phyloP scores from a whole-genome alignment of 345 rosid species.

The Isatis tinctoria region DNA sequence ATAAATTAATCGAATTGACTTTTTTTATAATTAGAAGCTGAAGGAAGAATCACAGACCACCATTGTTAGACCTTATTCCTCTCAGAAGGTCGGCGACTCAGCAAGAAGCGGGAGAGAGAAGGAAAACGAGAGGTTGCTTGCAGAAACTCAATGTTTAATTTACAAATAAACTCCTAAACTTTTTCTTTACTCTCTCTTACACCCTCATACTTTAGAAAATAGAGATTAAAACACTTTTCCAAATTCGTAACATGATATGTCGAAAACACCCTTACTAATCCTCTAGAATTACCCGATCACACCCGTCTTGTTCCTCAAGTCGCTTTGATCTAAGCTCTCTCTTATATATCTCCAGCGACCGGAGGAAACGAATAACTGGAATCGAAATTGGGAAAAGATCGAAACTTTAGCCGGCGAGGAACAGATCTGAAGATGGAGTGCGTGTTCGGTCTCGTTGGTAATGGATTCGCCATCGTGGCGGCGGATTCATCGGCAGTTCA shows the following conservation, averaged over 20 bases:
- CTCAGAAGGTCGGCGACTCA: constrained; percentile 31
- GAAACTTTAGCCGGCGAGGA: background rate
- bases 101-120: constrained; percentile 33
- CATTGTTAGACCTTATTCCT: constrained; percentile 34
- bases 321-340: constrained; percentile 25
- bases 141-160: background rate
- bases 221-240: background rate
- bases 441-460: constrained; percentile 86
- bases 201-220: background rate
- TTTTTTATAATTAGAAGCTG: constrained; percentile 1
- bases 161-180: background rate
- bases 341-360: background rate
- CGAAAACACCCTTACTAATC: background rate
- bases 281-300: constrained; percentile 4
- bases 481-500: constrained; percentile 92
- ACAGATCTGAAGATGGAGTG: constrained; percentile 75
- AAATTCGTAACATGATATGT: background rate
- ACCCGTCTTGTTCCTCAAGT: constrained; percentile 37
- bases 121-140: constrained; percentile 25
- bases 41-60: constrained; percentile 22
- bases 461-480: constrained; percentile 74
- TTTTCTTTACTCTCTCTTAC: background rate
- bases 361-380: background rate
- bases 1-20: background rate
- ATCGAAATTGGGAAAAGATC: background rate